phyloP scores from a whole-genome alignment of 371 early-diverging fungal genomes.

The Coemansia sp. region DNA sequence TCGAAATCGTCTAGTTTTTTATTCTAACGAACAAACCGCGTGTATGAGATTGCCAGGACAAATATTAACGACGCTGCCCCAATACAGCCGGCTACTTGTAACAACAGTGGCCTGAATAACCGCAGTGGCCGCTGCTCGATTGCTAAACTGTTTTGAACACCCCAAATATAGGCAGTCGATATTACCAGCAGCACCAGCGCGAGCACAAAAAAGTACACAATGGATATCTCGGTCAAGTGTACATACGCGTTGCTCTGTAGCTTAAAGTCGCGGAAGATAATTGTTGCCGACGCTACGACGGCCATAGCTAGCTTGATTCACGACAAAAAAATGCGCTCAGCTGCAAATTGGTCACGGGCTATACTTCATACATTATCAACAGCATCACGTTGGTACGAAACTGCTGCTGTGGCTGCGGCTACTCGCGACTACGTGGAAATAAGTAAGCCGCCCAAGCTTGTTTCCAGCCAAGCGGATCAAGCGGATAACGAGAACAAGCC shows the following conservation, averaged over 20 bases:
- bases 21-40: background rate
- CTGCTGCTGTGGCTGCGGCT: background rate
- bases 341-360: slow-evolving; percentile 49
- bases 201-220: slow-evolving; percentile 19
- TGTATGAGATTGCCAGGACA: slow-evolving; percentile 26
- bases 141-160: slow-evolving; percentile 9
- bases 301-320: slow-evolving; percentile 44
- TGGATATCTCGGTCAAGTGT: slow-evolving; percentile 12
- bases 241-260: background rate
- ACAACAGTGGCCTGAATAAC: slow-evolving; percentile 23
- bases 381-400: background rate
- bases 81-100: slow-evolving; percentile 22
- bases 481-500: too few species aligned
- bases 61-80: slow-evolving; percentile 33
- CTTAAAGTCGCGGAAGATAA: slow-evolving; percentile 19
- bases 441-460: too few species aligned
- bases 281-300: slow-evolving; percentile 14
- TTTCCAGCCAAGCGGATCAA: too few species aligned
- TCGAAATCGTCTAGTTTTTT: background rate
- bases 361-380: slow-evolving; percentile 40
- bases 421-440: too few species aligned
- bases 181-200: slow-evolving; percentile 17
- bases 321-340: slow-evolving; percentile 43
- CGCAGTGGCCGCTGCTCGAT: slow-evolving; percentile 15
- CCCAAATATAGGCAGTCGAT: slow-evolving; percentile 28